Evolutionary conservation across 257 asterid species (phyloP).

Genomic region (Datura wrightii): DNA sequence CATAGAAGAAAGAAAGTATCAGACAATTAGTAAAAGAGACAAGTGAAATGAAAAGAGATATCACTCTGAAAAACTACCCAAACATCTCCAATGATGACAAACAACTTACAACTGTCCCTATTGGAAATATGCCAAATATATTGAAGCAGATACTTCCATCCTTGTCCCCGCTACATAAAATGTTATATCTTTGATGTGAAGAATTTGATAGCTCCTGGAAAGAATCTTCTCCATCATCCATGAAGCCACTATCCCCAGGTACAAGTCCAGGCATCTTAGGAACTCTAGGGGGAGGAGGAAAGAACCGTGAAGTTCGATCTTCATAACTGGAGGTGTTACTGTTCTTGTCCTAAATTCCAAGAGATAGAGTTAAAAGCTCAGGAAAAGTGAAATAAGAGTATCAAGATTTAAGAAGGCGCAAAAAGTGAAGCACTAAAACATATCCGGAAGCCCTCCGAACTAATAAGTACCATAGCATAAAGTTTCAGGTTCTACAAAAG

Average conservation of each 20-base stretch:
- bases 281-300: conserved; percentile 89
- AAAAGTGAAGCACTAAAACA: conserved; percentile 19
- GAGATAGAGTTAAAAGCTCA: conserved; percentile 27
- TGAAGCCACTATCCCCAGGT: conserved; percentile 79
- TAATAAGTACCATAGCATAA: conserved; percentile 12
- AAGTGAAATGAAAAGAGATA: conserved; percentile 29
- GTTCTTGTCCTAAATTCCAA: conserved; percentile 62
- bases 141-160: conserved; percentile 90
- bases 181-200: conserved; percentile 75
- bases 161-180: conserved; percentile 91
- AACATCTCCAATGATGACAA: conserved; percentile 26
- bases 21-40: conserved; percentile 32
- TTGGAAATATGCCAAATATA: conserved; percentile 92
- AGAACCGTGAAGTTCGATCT: conserved; percentile 93
- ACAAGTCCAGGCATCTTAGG: conserved; percentile 92
- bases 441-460: not conserved
- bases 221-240: conserved; percentile 81
- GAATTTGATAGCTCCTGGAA: conserved; percentile 87
- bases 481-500: conserved; percentile 9
- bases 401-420: conserved; percentile 26
- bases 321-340: conserved; percentile 57
- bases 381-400: conserved; percentile 30
- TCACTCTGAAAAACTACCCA: not conserved
- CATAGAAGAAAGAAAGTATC: conserved; percentile 32
- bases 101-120: conserved; percentile 89